Evolutionary conservation across 768 basidiomycete genomes (phyloP).

Genomic region (Termitomyces sp.): DNA sequence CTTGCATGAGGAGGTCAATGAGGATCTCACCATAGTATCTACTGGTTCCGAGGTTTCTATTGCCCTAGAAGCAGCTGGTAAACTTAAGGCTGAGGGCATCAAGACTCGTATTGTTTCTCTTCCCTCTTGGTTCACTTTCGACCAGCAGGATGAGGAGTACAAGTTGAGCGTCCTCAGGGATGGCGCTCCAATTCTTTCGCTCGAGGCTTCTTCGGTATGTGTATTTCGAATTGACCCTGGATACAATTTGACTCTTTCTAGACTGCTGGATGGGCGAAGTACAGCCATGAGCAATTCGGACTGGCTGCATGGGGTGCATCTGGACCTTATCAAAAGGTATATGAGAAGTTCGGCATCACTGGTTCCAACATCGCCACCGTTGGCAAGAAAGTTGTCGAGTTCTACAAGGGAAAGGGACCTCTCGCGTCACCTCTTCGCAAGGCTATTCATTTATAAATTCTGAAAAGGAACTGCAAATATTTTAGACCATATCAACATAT

Average conservation of each 20-base stretch:
- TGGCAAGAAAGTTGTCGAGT: slow-evolving; percentile 80
- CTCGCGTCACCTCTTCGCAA: slow-evolving; percentile 73
- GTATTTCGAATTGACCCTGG: slow-evolving; percentile 4
- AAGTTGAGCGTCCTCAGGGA: slow-evolving; percentile 79
- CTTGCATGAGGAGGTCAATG: slow-evolving; percentile 69
- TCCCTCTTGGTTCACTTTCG: slow-evolving; percentile 88
- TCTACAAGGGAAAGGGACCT: slow-evolving; percentile 79
- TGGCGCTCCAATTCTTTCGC: slow-evolving; percentile 83
- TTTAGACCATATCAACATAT: slow-evolving; percentile 6
- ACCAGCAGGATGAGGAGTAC: slow-evolving; percentile 77
- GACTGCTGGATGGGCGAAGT: slow-evolving; percentile 85
- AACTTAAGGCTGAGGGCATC: slow-evolving; percentile 71
- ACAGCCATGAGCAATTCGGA: slow-evolving; percentile 87
- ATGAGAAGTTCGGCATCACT: slow-evolving; percentile 87
- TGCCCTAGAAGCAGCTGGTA: slow-evolving; percentile 78
- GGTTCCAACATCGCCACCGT: slow-evolving; percentile 72
- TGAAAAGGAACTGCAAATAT: neutral
- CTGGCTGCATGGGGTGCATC: slow-evolving; percentile 79
- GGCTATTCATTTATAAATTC: slow-evolving; percentile 44
- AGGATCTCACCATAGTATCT: slow-evolving; percentile 86
- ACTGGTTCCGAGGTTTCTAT: slow-evolving; percentile 88
- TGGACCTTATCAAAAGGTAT: slow-evolving; percentile 85
- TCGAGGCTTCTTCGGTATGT: slow-evolving; percentile 69
- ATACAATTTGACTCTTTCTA: slow-evolving; percentile 15
- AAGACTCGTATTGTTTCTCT: slow-evolving; percentile 81